These are phyloP conservation scores for Beauveria caledonica DNA, from an alignment of 2,329 filamentous ascomycete species.

Conservation along the genomic window DNA sequence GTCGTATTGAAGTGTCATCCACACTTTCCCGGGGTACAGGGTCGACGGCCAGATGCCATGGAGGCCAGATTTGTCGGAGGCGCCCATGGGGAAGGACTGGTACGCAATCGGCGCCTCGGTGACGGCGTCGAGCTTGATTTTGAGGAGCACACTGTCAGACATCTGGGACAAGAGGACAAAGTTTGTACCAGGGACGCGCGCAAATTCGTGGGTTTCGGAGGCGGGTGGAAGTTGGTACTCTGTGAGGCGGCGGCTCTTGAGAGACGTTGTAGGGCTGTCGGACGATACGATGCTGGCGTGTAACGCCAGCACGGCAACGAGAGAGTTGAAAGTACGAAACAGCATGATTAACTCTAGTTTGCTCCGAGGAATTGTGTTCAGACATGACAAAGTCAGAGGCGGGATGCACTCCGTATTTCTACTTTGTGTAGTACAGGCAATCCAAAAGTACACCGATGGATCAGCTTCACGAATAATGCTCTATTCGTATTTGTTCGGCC, in stretches of 20 bases:
- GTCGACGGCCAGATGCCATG: neutral
- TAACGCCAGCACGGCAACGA: neutral
- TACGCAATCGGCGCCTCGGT: neutral
- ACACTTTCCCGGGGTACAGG: neutral
- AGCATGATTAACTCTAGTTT: neutral
- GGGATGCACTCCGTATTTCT: too few relatives aligned
- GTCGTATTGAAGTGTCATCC: neutral
- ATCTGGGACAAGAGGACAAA: neutral
- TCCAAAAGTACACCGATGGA: too few relatives aligned
- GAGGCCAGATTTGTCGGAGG: neutral
- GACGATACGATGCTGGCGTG: neutral
- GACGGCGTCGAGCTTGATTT: neutral
- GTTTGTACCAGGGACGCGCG: neutral
- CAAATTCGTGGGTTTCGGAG: neutral
- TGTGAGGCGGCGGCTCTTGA: neutral
- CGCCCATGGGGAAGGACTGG: neutral
- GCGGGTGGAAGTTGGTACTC: neutral
- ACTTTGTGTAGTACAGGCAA: too few relatives aligned
- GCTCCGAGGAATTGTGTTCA: too few relatives aligned
- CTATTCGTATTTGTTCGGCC: too few relatives aligned
- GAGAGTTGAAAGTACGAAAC: neutral
- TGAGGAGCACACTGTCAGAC: neutral
- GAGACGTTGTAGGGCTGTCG: neutral
- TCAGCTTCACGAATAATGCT: too few relatives aligned
- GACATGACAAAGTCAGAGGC: too few relatives aligned